Evolutionary conservation across 768 basidiomycete species (phyloP).

Genomic region (Lactarius deliciosus): DNA sequence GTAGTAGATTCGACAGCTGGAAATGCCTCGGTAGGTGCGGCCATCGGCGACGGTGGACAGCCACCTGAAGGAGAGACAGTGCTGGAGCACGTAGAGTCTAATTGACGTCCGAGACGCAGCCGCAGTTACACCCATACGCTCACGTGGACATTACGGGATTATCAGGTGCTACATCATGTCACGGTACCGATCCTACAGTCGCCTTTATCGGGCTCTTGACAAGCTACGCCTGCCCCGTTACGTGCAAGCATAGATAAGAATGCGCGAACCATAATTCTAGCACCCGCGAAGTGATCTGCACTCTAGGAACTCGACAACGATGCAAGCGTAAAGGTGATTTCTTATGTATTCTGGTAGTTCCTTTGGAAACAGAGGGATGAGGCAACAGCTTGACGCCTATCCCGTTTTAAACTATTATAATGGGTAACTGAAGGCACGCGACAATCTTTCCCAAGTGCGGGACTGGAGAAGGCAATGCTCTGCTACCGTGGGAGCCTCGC

Average conservation of each 20-base stretch:
- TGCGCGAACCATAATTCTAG: not conserved
- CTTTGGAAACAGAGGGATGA: not conserved
- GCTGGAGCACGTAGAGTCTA: not conserved
- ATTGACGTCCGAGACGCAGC: not conserved
- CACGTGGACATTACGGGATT: not conserved
- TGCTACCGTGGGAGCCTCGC: conserved; percentile 55
- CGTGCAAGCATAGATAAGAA: not conserved
- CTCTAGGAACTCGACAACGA: not conserved
- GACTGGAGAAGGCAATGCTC: not conserved
- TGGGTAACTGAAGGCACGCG: not conserved
- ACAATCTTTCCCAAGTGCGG: not conserved
- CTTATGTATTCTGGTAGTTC: too few species aligned
- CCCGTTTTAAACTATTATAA: too few species aligned
- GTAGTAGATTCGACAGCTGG: conserved; percentile 34
- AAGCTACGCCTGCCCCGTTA: not conserved
- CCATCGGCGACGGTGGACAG: conserved; percentile 8
- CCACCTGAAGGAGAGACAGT: not conserved
- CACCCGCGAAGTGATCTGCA: not conserved
- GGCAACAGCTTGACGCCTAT: not conserved
- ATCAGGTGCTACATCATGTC: not conserved
- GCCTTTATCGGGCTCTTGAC: too few species aligned
- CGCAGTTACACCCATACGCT: not conserved
- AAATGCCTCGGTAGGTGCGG: conserved; percentile 15
- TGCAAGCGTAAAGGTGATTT: too few species aligned
- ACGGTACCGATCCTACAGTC: too few species aligned